Evolutionary conservation across 2,329 filamentous ascomycete genomes (phyloP).

Genomic region (Aspergillus sp.): DNA sequence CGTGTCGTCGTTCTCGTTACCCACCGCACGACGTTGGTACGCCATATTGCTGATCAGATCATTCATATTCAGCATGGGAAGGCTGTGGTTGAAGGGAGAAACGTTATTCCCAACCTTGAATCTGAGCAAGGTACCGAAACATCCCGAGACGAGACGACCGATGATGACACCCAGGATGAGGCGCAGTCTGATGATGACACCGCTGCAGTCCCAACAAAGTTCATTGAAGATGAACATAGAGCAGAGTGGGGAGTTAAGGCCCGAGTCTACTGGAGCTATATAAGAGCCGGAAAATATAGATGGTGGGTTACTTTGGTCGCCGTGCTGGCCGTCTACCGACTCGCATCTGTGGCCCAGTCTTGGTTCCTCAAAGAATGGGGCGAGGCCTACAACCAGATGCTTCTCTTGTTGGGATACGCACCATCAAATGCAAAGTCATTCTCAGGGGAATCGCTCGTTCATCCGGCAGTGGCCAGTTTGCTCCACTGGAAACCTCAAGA

Average conservation of each 20-base stretch:
- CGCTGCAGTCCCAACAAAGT: conserved; percentile 66
- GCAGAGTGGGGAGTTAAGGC: conserved; percentile 73
- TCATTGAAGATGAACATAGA: conserved; percentile 74
- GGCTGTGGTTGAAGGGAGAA: conserved; percentile 51
- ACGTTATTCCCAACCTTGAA: conserved; percentile 45
- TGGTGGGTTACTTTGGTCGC: conserved; percentile 70
- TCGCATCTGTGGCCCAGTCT: conserved; percentile 64
- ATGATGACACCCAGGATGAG: conserved; percentile 25
- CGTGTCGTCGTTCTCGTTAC: conserved; percentile 61
- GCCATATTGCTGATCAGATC: conserved; percentile 69
- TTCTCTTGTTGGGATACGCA: conserved; percentile 19
- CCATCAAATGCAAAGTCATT: conserved; percentile 11
- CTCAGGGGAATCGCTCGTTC: conserved; percentile 1
- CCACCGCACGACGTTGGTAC: conserved; percentile 68
- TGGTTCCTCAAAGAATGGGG: conserved; percentile 90
- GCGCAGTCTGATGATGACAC: conserved; percentile 42
- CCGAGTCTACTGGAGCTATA: conserved; percentile 79
- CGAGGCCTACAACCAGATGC: conserved; percentile 60
- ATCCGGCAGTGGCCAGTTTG: conserved; percentile 6
- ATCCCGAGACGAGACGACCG: conserved; percentile 12
- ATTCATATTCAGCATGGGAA: conserved; percentile 66
- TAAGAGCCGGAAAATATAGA: conserved; percentile 72
- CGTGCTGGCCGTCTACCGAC: conserved; percentile 63
- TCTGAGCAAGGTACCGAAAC: conserved; percentile 30
- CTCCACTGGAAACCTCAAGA: conserved; percentile 22